These are phyloP conservation scores for Apiospora aurea DNA, from an alignment of 2,329 filamentous ascomycete genomes.

Conservation along the genomic window DNA sequence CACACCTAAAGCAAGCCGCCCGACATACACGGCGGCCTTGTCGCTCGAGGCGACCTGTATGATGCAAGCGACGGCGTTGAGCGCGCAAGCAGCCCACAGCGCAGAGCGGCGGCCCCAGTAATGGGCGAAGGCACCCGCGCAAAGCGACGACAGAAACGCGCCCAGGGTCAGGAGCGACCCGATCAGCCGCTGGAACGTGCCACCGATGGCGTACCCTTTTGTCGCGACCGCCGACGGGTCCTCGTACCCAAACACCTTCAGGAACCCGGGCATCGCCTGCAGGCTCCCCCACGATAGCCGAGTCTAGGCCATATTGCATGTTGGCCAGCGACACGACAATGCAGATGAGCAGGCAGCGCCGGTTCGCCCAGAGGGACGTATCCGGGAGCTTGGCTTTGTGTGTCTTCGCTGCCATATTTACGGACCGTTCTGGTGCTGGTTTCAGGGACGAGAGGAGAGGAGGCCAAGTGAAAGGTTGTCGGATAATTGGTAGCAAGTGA, in stretches of 20 bases:
- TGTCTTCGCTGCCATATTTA: not conserved
- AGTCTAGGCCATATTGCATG: constrained; percentile 61
- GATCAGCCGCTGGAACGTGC: constrained; percentile 60
- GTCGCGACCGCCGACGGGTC: constrained; percentile 41
- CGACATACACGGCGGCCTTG: constrained; percentile 51
- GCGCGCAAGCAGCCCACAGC: constrained; percentile 54
- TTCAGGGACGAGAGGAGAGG: not conserved
- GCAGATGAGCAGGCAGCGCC: constrained; percentile 55
- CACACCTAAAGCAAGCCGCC: constrained; percentile 52
- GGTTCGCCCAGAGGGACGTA: constrained; percentile 47
- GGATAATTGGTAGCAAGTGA: not conserved
- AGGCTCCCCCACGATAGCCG: constrained; percentile 52
- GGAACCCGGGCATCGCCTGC: constrained; percentile 59
- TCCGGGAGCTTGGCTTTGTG: constrained; percentile 35
- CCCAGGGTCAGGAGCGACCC: constrained; percentile 59
- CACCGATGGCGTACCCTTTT: constrained; percentile 50
- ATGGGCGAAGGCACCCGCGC: constrained; percentile 54
- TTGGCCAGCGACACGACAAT: constrained; percentile 54
- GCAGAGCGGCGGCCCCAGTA: constrained; percentile 54
- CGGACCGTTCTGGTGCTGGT: not conserved
- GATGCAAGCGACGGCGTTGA: constrained; percentile 52
- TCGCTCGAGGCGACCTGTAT: constrained; percentile 52
- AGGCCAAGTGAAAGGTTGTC: not conserved
- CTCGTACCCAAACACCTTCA: constrained; percentile 57
- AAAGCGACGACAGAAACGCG: constrained; percentile 44